phyloP scores from a whole-genome alignment of 352 stramenopile species.

The Phytophthora litchii region DNA sequence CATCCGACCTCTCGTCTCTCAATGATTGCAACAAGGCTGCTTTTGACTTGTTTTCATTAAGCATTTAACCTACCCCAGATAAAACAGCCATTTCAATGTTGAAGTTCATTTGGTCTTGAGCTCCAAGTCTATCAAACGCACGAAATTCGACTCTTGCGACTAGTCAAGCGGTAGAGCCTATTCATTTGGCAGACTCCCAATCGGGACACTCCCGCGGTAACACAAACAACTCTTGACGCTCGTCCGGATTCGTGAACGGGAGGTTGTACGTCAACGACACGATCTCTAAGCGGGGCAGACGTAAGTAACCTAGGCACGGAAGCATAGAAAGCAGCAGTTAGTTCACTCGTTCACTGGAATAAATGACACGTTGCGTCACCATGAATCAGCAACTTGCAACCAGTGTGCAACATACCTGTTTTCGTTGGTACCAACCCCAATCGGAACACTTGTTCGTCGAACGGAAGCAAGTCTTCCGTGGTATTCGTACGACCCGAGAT shows the following conservation, averaged over 20 bases:
- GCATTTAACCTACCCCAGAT: too few relatives aligned
- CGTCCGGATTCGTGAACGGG: constrained; percentile 68
- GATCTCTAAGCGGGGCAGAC: constrained; percentile 77
- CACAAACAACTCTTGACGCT: constrained; percentile 79
- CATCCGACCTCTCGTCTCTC: too few relatives aligned
- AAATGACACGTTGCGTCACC: neutral
- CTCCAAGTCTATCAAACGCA: constrained; percentile 28
- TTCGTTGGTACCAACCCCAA: constrained; percentile 80
- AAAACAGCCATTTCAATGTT: too few relatives aligned
- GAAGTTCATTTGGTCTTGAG: too few relatives aligned
- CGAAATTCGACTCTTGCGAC: neutral
- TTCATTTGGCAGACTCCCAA: constrained; percentile 39
- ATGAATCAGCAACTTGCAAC: neutral
- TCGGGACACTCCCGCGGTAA: constrained; percentile 63
- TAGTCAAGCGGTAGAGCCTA: neutral
- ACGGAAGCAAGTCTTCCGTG: constrained; percentile 76
- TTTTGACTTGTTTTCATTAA: too few relatives aligned
- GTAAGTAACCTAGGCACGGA: constrained; percentile 57
- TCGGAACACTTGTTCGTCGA: constrained; percentile 64
- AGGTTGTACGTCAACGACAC: constrained; percentile 70
- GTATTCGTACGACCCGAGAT: constrained; percentile 77
- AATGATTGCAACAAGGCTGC: too few relatives aligned
- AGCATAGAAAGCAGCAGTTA: constrained; percentile 14
- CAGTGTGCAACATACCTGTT: constrained; percentile 49
- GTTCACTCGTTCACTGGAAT: constrained; percentile 1